Evolutionary conservation across 225 moss, liverwort and hornwort genomes (phyloP).

Genomic region (Bryoerythrophyllum caledonicum): DNA sequence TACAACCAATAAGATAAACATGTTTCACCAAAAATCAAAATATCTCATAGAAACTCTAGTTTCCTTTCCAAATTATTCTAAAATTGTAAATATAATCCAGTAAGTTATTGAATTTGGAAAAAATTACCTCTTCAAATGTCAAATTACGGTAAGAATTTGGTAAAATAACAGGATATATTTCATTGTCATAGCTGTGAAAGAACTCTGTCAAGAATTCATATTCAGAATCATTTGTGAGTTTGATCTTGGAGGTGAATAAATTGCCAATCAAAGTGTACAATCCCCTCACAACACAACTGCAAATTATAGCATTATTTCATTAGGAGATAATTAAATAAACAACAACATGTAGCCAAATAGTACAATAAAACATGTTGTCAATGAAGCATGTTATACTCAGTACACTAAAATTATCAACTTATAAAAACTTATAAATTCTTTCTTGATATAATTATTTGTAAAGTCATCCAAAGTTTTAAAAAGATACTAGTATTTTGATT

Average conservation of each 20-base stretch:
- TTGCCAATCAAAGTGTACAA: constrained; percentile 87
- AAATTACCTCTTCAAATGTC: constrained; percentile 76
- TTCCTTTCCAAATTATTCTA: no score
- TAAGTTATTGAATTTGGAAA: neutral
- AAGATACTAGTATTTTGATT: no score
- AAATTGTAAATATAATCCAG: accelerated
- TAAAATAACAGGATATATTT: constrained; percentile 88
- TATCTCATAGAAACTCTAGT: no score
- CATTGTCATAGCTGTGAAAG: constrained; percentile 86
- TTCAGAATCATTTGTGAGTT: constrained; percentile 48
- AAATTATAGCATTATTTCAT: neutral
- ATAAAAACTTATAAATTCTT: neutral
- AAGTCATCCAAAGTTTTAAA: no score
- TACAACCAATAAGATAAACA: no score
- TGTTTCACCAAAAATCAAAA: no score
- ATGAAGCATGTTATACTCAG: no score
- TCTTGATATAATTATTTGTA: no score
- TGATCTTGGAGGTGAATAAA: constrained; percentile 84
- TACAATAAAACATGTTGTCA: no score
- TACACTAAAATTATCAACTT: accelerated
- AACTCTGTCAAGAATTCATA: constrained; percentile 74
- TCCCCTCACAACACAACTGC: constrained; percentile 80
- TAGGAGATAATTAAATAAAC: accelerated
- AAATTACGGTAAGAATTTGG: constrained; percentile 60
- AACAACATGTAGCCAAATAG: no score